Evolutionary conservation across 345 rosid genomes (phyloP).

Genomic region (Microcos paniculata): DNA sequence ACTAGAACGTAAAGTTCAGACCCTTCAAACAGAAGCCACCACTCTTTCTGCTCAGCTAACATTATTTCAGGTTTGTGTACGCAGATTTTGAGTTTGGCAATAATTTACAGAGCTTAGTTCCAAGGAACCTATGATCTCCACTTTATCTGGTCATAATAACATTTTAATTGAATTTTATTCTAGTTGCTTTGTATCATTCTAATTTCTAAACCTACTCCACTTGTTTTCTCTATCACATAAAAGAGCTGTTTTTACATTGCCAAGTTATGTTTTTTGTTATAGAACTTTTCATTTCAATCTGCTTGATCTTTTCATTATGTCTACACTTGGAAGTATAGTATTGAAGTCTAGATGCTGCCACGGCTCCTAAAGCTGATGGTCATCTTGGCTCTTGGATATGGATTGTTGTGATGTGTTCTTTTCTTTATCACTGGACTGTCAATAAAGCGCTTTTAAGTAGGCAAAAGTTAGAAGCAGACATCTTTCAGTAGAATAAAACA

Average conservation of each 20-base stretch:
- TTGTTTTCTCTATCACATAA: background rate
- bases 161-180: no score
- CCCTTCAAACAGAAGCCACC: slow-evolving; percentile 80
- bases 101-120: background rate
- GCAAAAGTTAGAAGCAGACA: background rate
- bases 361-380: background rate
- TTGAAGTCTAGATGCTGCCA: background rate
- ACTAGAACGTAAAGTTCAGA: slow-evolving; percentile 80
- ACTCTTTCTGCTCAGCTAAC: slow-evolving; percentile 86
- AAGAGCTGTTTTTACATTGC: background rate
- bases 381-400: background rate
- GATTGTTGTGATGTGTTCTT: background rate
- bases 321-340: background rate
- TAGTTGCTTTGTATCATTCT: no score
- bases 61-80: slow-evolving; percentile 53
- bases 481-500: background rate
- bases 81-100: background rate
- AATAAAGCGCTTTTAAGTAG: background rate
- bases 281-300: background rate
- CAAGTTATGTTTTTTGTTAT: background rate
- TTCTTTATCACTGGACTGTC: background rate
- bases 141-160: background rate
- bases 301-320: background rate
- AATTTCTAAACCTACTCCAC: background rate
- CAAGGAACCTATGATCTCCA: background rate